Evolutionary conservation across 495 filamentous ascomycete genomes (phyloP), one percentile per base, ranked within the genome.

Genomic region (Sordaria brevicollis): DNA sequence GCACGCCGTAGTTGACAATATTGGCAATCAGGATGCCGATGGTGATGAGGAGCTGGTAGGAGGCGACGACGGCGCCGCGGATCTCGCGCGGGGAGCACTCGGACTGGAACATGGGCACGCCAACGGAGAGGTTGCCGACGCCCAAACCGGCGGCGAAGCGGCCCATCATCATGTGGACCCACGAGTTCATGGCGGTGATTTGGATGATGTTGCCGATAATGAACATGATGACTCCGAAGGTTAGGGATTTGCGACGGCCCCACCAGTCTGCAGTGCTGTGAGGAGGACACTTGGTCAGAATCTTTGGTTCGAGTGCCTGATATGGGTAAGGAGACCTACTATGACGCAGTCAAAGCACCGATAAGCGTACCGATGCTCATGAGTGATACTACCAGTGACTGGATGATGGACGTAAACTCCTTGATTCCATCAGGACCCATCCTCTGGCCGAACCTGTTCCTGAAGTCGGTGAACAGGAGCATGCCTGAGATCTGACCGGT

Each of bases 41-140:
- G 25, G 91, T 92, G 75, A 93, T 91, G 77, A 93, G 89, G 35
- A 93, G 85, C 81, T 93, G 91, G 79, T 93, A 93, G 37, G 86
- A 85, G 66, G 86, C 83, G 65, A 81, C 78, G 41, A 81, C 76
- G 39, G 87, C 86, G 72, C 89, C 89, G 71, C 89, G 85, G 67
- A 91, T 85, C 78, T 90, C 86, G 11, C 80, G 76, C 25, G 89
- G 89, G 6, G 70, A 70, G 36, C 73, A 79, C 65, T 88, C 86
- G 68, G 80, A 82, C 74, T 87, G 85, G 78, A 86, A 89, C 86
- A 89, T 86, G 73, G 87, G 87, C 41, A 89, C 86, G 29, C 88
- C 78, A 57, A 87, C 86, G 67, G 87, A 89, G 36, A 90, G 80
- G 67, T 85, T 87, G 73, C 89, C 89, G 65, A 91, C 86, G 71